phyloP scores from a whole-genome alignment of 805 yeast genomes.

The Lachancea quebecensis region DNA sequence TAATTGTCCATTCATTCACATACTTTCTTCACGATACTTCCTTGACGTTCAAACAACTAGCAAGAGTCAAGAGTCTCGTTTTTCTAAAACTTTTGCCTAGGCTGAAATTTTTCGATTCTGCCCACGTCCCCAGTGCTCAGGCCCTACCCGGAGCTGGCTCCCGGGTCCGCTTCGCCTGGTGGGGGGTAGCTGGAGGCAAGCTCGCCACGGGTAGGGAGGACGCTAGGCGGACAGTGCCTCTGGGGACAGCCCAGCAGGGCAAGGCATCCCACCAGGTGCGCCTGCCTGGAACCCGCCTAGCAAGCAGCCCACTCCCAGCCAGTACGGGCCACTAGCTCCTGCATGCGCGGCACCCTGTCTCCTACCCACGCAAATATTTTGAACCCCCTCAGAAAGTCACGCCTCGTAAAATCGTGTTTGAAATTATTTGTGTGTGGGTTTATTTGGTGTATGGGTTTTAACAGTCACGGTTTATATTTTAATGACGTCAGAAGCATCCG shows the following conservation, averaged over 20 bases:
- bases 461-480: too few species aligned
- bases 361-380: not conserved
- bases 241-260: not conserved
- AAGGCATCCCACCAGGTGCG: too few species aligned
- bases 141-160: not conserved
- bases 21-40: conserved; percentile 9
- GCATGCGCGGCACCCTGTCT: not conserved
- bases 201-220: not conserved
- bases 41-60: conserved; percentile 2
- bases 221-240: not conserved
- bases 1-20: not conserved
- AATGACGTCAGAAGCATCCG: too few species aligned
- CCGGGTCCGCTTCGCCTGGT: not conserved
- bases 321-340: not conserved
- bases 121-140: not conserved
- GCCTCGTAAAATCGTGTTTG: too few species aligned
- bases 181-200: not conserved
- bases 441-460: not conserved
- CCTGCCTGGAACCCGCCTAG: not conserved
- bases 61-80: conserved; percentile 5
- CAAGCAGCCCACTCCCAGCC: not conserved
- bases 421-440: too few species aligned
- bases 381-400: too few species aligned
- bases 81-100: conserved; percentile 6
- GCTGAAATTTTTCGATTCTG: not conserved